Evolutionary conservation across 768 basidiomycete species (phyloP).

Genomic region (Lyophyllum decastes): DNA sequence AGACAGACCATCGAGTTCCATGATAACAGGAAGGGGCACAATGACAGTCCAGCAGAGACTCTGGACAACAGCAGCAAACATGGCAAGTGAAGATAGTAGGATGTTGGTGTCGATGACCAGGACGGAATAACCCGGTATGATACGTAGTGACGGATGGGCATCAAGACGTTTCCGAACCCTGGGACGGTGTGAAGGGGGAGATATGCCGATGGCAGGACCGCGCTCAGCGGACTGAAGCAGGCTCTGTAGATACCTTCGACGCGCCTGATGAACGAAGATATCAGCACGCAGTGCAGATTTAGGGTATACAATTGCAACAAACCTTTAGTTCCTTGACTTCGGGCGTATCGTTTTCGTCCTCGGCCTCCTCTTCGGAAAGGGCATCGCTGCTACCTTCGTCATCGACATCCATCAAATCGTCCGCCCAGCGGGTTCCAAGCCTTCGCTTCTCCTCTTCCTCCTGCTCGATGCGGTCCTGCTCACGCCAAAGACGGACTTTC

Average conservation of each 20-base stretch:
- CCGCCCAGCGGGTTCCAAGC: conserved; percentile 60
- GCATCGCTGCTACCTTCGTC: conserved; percentile 47
- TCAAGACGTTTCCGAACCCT: conserved; percentile 28
- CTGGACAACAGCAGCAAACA: conserved; percentile 77
- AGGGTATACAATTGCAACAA: conserved; percentile 8
- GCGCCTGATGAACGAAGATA: conserved; percentile 48
- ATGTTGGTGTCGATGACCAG: conserved; percentile 97
- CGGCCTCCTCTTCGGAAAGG: conserved; percentile 51
- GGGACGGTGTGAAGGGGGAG: conserved; percentile 24
- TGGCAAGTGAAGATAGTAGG: conserved; percentile 76
- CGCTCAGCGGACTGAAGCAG: conserved; percentile 56
- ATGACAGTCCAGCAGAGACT: conserved; percentile 84
- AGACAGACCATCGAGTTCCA: conserved; percentile 93
- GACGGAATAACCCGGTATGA: conserved; percentile 84
- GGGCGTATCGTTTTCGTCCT: conserved; percentile 68
- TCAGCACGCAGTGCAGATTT: conserved; percentile 10
- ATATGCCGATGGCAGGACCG: conserved; percentile 24
- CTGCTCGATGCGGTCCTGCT: conserved; percentile 65
- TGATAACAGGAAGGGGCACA: conserved; percentile 91
- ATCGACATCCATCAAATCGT: conserved; percentile 75
- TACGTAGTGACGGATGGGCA: conserved; percentile 45
- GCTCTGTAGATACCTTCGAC: conserved; percentile 70
- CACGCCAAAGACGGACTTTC: conserved; percentile 70
- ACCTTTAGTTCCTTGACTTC: conserved; percentile 86
- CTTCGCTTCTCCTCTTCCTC: conserved; percentile 70